phyloP scores from a whole-genome alignment of 1,284 basidiomycete genomes.

The Papiliotrema flavescens region DNA sequence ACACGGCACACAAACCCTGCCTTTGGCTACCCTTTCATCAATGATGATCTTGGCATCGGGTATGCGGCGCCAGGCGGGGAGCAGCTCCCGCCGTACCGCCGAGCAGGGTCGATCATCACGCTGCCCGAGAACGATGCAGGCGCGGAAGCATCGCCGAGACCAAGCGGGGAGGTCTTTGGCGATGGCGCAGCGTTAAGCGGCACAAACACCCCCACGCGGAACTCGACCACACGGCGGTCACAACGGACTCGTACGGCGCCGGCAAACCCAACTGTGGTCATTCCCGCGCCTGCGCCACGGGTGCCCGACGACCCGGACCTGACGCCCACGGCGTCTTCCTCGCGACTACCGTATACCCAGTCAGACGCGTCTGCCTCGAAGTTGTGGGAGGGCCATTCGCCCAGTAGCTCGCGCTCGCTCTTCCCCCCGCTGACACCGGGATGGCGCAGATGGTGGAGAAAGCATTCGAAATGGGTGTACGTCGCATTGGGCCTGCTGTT shows the following conservation, averaged over 20 bases:
- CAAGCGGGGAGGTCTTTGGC: background rate
- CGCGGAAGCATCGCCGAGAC: background rate
- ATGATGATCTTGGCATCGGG: constrained; percentile 13
- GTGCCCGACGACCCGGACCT: background rate
- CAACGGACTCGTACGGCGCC: background rate
- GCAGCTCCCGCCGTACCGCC: constrained; percentile 39
- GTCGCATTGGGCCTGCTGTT: constrained; percentile 25
- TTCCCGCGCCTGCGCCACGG: background rate
- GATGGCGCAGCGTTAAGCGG: background rate
- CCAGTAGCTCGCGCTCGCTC: background rate
- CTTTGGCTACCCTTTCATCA: constrained; percentile 19
- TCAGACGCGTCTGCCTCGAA: constrained; percentile 11
- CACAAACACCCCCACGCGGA: background rate
- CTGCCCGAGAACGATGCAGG: background rate
- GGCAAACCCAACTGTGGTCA: background rate
- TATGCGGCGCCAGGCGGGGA: constrained; percentile 13
- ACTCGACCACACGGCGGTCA: background rate
- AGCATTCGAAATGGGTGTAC: constrained; percentile 31
- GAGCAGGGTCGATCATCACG: background rate
- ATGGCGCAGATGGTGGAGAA: constrained; percentile 23
- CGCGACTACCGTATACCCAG: constrained; percentile 2
- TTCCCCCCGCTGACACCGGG: background rate
- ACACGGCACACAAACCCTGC: constrained; percentile 10
- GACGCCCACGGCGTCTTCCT: constrained; percentile 4
- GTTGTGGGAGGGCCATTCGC: constrained; percentile 23